Evolutionary conservation across 768 basidiomycete genomes (phyloP), one percentile per base, ranked within the genome.

Genomic region (Chalciporus sphaerocephalus): DNA sequence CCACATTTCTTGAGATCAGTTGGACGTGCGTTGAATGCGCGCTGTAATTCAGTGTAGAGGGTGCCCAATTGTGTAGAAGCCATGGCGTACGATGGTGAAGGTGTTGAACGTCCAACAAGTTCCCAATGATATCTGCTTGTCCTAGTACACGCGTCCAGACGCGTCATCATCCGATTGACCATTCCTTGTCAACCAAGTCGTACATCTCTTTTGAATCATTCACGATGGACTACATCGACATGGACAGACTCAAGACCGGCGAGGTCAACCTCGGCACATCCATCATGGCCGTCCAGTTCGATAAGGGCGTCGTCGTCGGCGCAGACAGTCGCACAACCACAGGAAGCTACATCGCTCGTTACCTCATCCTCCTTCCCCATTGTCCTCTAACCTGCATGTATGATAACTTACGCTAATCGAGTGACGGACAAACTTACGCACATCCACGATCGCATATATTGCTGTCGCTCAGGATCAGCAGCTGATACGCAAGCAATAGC

Each of bases 261-360:
- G 95, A 98, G 76, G 88, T 97, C 64, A 93, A 97, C 76, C 84
- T 97, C 58, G 93, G 93, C 54, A 99, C 95, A 45, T 97, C 95
- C 34, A 98, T 99, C 66, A 97, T 97, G 94, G 95, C 96, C 43
- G 94, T 98, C 52, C 91, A 93, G 59, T 99, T 99, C 73, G 75
- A 91, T 25, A 83, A 82, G 23, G 96, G 96, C 30, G 96, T 99
- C 48, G 84, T 99, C 56, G 82, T 98, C 50, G 96, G 96, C 34
- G 96, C 96, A 54, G 96, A 99, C 73, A 89, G 87, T 78, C 80
- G 95, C 48, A 99, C 95, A 49, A 97, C 96, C 0, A 94, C 91
- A 6, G 96, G 95, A 54, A 85, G 84, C 71, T 98, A 96, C 69
- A 95, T 96, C 64, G 95, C 93, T 65, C 52, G 83, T 65, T 22